phyloP scores from a whole-genome alignment of 352 stramenopile genomes.

The Aphanomyces euteiches region DNA sequence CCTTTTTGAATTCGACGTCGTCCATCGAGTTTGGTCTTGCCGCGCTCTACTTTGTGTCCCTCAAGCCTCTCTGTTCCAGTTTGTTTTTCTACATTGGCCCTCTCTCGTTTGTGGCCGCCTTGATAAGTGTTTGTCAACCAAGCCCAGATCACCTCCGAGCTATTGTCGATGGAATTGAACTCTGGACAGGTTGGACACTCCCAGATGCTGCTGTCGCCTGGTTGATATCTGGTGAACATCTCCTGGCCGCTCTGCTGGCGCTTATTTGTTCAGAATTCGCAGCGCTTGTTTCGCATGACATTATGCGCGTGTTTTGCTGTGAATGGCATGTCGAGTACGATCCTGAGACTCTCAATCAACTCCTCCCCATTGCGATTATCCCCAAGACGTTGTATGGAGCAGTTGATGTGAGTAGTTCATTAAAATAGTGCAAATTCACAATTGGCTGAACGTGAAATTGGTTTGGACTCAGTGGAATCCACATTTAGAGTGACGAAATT shows the following conservation, averaged over 20 bases:
- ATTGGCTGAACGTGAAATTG: background rate
- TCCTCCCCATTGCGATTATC: slow-evolving; percentile 1
- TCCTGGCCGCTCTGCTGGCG: background rate
- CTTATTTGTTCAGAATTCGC: slow-evolving; percentile 17
- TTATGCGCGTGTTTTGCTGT: slow-evolving; percentile 23
- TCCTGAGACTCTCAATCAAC: background rate
- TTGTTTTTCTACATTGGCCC: slow-evolving; percentile 10
- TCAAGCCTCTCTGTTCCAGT: slow-evolving; percentile 13
- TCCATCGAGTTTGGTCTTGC: slow-evolving; percentile 7
- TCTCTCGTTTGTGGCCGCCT: background rate
- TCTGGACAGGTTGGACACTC: background rate
- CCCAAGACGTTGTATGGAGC: background rate
- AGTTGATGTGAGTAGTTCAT: background rate
- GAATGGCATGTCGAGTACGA: slow-evolving; percentile 16
- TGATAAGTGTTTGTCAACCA: background rate
- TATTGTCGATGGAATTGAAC: background rate
- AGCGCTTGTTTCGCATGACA: slow-evolving; percentile 13
- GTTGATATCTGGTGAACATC: background rate
- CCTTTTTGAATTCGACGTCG: background rate
- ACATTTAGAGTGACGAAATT: slow-evolving; percentile 47
- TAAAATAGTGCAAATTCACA: slow-evolving; percentile 17
- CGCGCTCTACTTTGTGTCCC: slow-evolving; percentile 20
- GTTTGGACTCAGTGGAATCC: background rate
- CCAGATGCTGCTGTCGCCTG: background rate
- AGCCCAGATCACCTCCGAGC: background rate